Conservation (phyloP, 176 grass and related monocot species). For the Phyllostachys edulis region DNA sequence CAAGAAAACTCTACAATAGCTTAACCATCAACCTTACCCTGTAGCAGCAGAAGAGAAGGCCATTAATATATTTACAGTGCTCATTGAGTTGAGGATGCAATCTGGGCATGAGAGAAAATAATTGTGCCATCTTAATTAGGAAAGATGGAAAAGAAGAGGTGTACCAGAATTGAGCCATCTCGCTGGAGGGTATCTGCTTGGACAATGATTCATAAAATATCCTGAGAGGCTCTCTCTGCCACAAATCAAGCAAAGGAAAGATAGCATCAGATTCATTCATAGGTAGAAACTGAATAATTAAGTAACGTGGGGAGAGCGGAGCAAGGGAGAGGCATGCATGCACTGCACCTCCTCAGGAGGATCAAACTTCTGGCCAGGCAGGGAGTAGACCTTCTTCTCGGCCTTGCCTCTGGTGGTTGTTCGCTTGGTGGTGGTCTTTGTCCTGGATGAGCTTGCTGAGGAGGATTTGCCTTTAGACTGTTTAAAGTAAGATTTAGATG, state of each 20-base stretch:
- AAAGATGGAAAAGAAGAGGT: neutral
- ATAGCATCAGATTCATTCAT: neutral
- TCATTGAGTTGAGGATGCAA: neutral
- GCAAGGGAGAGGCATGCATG: neutral
- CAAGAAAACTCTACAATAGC: neutral
- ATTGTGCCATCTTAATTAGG: neutral
- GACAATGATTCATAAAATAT: slow-evolving; percentile 94
- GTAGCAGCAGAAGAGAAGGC: neutral
- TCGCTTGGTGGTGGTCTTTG: no score
- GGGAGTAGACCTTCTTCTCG: slow-evolving; percentile 83
- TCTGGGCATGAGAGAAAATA: neutral
- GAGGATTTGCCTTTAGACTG: slow-evolving; percentile 40
- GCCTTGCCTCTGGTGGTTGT: slow-evolving; percentile 39
- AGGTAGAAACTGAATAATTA: no score
- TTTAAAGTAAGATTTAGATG: neutral
- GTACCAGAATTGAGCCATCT: slow-evolving; percentile 96
- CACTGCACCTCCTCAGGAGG: slow-evolving; percentile 70
- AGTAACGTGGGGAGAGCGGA: no score
- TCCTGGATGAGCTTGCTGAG: slow-evolving; percentile 24
- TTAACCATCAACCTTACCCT: neutral
- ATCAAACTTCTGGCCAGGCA: slow-evolving; percentile 91
- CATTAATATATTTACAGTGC: neutral
- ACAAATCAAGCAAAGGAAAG: neutral
- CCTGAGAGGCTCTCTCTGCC: slow-evolving; percentile 80
- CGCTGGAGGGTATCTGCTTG: slow-evolving; percentile 87